Conservation (phyloP, 164 flowering plant species). For the Berberis vulgaris region DNA sequence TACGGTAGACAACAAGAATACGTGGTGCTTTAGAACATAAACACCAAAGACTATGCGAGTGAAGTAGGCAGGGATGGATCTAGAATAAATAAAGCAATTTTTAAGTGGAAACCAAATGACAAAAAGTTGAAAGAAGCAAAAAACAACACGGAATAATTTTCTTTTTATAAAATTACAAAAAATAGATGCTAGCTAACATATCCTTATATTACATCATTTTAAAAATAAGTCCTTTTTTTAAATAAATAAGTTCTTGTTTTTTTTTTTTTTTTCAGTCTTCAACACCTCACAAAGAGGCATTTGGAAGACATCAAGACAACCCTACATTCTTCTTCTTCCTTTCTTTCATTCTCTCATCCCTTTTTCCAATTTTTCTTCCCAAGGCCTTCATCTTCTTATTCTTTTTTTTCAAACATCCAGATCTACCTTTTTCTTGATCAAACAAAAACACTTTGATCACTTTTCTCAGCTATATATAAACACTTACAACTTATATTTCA, state of each 20-base stretch:
- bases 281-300: neutral
- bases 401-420: neutral
- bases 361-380: neutral
- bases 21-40: neutral
- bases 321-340: slow-evolving; percentile 8
- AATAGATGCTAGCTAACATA: neutral
- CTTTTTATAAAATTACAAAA: neutral
- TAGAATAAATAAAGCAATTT: no score
- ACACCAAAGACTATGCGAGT: neutral
- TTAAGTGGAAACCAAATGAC: neutral
- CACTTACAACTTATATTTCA: neutral
- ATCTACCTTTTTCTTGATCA: neutral
- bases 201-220: no score
- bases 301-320: slow-evolving; percentile 10
- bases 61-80: neutral
- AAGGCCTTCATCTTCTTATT: neutral
- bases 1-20: neutral
- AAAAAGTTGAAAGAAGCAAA: slow-evolving; percentile 5
- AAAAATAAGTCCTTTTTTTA: neutral
- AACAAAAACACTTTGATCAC: neutral
- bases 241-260: no score
- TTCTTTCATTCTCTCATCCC: neutral
- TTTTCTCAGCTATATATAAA: no score
- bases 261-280: slow-evolving; percentile 1
- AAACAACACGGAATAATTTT: slow-evolving; percentile 1